A percentile compares a stretch with the other conserved stretches of the same genome.
Conservation (phyloP, 1,284 basidiomycete species). For the Anthracocystis setariae region DNA sequence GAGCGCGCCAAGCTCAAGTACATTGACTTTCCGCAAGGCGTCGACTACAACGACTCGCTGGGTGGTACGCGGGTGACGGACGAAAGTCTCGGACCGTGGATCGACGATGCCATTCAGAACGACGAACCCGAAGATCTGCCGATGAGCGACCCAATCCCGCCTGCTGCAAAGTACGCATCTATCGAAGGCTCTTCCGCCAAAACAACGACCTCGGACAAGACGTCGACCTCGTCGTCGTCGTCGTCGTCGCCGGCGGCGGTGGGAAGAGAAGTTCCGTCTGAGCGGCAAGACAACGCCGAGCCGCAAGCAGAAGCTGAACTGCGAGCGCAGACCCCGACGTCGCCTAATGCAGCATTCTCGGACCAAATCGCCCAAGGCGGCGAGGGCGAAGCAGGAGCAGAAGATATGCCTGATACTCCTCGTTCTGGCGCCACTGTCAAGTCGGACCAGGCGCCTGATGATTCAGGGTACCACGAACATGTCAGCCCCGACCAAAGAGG, state of each 20-base stretch:
- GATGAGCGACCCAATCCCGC: conserved; percentile 24
- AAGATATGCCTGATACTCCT: not conserved
- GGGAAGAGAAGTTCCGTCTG: not conserved
- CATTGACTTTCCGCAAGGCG: conserved; percentile 39
- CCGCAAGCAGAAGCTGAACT: not conserved
- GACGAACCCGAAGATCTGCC: conserved; percentile 44
- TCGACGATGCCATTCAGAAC: conserved; percentile 40
- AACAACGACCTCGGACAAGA: not conserved
- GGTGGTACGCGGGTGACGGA: conserved; percentile 36
- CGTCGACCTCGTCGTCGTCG: not conserved
- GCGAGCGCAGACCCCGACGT: not conserved
- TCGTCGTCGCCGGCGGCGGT: too few species aligned
- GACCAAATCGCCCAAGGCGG: not conserved
- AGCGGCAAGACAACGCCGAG: not conserved
- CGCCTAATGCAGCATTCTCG: not conserved
- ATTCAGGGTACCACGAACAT: not conserved
- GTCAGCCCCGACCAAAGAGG: not conserved
- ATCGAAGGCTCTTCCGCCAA: conserved; percentile 3
- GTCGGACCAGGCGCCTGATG: not conserved
- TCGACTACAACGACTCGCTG: conserved; percentile 36
- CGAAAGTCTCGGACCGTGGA: conserved; percentile 44
- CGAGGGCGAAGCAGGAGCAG: not conserved
- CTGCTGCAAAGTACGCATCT: conserved; percentile 6
- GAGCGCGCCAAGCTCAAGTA: conserved; percentile 42
- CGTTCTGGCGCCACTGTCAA: not conserved